Evolutionary conservation across 306 rosid species (phyloP).

Genomic region (Cyamopsis tetragonoloba): DNA sequence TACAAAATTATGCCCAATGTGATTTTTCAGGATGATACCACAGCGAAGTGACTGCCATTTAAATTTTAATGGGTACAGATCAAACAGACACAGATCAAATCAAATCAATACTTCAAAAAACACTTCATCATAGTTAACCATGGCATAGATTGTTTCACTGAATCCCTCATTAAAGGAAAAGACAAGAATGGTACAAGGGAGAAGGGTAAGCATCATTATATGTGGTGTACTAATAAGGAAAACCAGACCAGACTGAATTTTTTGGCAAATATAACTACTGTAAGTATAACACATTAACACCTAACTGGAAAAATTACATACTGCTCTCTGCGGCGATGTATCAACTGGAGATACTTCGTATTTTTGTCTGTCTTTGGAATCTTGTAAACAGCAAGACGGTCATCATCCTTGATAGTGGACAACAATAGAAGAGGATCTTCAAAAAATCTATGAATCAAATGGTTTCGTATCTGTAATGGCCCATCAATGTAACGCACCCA

Average conservation of each 20-base stretch:
- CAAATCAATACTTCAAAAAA: not conserved
- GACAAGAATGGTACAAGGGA: not conserved
- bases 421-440: slow-evolving; percentile 79
- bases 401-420: slow-evolving; percentile 87
- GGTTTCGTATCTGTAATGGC: slow-evolving; percentile 62
- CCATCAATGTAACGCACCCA: slow-evolving; percentile 1
- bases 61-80: not conserved
- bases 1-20: not conserved
- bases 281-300: not conserved
- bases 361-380: slow-evolving; percentile 63
- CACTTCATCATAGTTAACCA: not conserved
- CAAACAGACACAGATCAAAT: not conserved
- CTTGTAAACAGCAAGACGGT: slow-evolving; percentile 78
- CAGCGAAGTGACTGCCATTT: not conserved
- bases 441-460: slow-evolving; percentile 69
- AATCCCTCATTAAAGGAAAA: not conserved
- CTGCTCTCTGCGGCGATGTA: slow-evolving; percentile 82
- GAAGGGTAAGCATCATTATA: not conserved
- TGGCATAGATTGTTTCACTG: not conserved
- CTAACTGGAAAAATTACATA: slow-evolving; percentile 38
- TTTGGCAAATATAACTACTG: slow-evolving; percentile 6
- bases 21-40: not conserved
- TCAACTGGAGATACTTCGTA: slow-evolving; percentile 76
- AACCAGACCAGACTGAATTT: slow-evolving; percentile 10
- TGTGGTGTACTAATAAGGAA: not conserved